Evolutionary conservation across 495 filamentous ascomycete species (phyloP), one percentile per base, ranked within the genome.

Genomic region (Neurospora sp.): DNA sequence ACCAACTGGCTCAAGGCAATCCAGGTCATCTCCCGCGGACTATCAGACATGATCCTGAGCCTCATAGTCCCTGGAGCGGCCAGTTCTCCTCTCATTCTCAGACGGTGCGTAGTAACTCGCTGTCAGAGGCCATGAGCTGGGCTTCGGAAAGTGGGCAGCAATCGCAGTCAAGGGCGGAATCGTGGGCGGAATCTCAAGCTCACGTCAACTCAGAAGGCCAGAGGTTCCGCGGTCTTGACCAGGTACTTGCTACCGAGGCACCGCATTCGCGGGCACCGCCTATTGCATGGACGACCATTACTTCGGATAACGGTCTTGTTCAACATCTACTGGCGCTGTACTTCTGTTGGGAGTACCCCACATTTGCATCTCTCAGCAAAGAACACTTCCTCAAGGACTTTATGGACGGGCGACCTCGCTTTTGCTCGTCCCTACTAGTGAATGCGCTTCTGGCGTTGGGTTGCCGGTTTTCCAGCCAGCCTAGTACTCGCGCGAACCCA

Each of bases 341-440:
- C 80, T 95, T 96, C 72, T 88, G 87, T 76, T 96, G 93, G 93
- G 89, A 92, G 75, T 92, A 94, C 74, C 91, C 92, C 3, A 91
- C 89, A 70, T 90, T 91, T 76, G 87, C 89, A 8, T 85, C 92
- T 4, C 86, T 96, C 45, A 89, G 89, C 71, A 90, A 93, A 70
- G 88, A 90, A 68, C 86, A 91, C 70, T 95, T 96, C 76, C 79
- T 91, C 71, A 81, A 86, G 37, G 92, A 94, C 76, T 89, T 92
- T 75, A 74, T 76, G 8, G 79, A 76, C 17, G 86, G 88, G 16
- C 78, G 86, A 68, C 74, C 82, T 68, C 85, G 89, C 48, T 92
- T 91, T 77, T 94, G 89, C 79, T 94, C 90, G 7, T 81, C 91
- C 6, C 85, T 95, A 8, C 82, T 96, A 3, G 89, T 95, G 35